Base-by-base conservation (phyloP, 352 stramenopile genomes). In the Phytopythium aichiense region DNA sequence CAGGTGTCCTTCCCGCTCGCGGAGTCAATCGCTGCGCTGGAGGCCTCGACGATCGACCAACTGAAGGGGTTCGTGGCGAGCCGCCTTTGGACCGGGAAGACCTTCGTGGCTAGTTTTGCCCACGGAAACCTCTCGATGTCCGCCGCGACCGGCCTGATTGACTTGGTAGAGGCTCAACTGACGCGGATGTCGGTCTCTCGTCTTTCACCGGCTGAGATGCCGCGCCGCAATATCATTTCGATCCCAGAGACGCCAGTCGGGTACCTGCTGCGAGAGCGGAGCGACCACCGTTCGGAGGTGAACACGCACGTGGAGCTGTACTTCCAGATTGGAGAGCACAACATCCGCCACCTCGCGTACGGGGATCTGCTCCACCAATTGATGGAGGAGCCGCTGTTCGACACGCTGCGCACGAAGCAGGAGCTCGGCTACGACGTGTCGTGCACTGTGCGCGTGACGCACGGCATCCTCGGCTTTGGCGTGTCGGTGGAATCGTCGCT, bases 311-410 rank as follows among this genome's bases (percentile, higher is more conserved):
- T 95, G 12, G 86, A 94, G 62, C 64, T 89, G 8, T 96, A 96
- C 64, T 97, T 89, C 68, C 89, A 97, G 68, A 85, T 96, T 51
- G 86, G 86, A 12, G 78, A 83, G 50, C 70, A 92, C 58, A 81
- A 68, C 50, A 35, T 94, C 33, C 72, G 72, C 7, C 66, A 69
- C 30, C 68, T 92, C 33, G 86, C 85, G n/a, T 85, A 91, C 49
- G 83, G 79, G 0, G 87, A 96, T 53, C 68, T 97, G 63, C 65
- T 97, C 12, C 83, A 96, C 55, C 79, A 94, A 51, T 68, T 96
- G 54, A 97, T 97, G 87, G 87, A 93, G 48, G 89, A 97, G 57
- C 89, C 89, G 28, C 67, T 96, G 18, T 97, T 95, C 64, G 87
- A 96, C 48, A 87, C 82, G 1, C 65, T 97, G 25, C 82, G 89